Evolutionary conservation across 305 asterid species (phyloP).

Genomic region (Striga hermonthica): DNA sequence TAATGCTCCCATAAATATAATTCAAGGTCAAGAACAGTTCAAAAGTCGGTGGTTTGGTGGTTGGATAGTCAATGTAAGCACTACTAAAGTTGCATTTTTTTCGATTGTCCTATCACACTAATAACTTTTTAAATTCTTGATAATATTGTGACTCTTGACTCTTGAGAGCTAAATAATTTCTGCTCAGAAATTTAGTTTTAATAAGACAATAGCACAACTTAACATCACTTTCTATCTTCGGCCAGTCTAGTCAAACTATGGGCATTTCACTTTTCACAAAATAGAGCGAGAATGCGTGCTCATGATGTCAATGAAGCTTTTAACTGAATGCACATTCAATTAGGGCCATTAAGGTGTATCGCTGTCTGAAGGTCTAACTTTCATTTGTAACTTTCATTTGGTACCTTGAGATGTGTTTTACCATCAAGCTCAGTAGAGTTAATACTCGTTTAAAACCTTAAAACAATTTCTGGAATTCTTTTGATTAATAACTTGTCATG

Average conservation of each 20-base stretch:
- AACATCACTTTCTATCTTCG: too few relatives aligned
- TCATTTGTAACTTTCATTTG: not conserved
- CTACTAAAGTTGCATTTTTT: conserved; percentile 25
- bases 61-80: conserved; percentile 60
- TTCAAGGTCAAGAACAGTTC: conserved; percentile 47
- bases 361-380: not conserved
- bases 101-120: conserved; percentile 9
- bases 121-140: conserved; percentile 23
- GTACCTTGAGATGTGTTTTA: conserved; percentile 3
- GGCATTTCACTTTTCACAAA: too few relatives aligned
- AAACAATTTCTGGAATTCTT: conserved; percentile 5
- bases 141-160: conserved; percentile 2
- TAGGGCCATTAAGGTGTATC: not conserved
- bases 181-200: too few relatives aligned
- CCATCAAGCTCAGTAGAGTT: conserved; percentile 2
- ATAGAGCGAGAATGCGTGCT: not conserved
- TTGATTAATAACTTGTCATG: conserved; percentile 16
- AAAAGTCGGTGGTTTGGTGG: conserved; percentile 84
- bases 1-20: conserved; percentile 24
- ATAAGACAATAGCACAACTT: too few relatives aligned
- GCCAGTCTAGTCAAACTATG: too few relatives aligned
- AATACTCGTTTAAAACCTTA: conserved; percentile 11
- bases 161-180: conserved; percentile 11
- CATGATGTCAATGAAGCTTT: not conserved
- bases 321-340: not conserved